Conservation (phyloP, 164 flowering plant species). For the Liriodendron chinense region DNA sequence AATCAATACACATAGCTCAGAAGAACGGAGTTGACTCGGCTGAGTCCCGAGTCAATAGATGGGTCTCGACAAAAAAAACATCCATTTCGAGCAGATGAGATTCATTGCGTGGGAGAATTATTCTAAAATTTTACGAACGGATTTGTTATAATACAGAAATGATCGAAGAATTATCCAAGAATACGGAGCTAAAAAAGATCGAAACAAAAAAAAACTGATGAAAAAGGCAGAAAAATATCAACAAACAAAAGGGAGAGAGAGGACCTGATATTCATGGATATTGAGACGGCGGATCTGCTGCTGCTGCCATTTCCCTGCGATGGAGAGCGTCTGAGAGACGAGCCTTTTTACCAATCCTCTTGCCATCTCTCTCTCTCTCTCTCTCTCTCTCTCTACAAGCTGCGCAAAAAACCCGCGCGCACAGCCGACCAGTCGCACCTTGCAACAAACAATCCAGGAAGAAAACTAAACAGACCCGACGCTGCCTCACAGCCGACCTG, state of each 20-base stretch:
- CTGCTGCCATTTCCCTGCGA: conserved; percentile 94
- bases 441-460: too few species aligned
- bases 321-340: conserved; percentile 60
- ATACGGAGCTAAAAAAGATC: background rate
- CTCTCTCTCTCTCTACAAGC: background rate
- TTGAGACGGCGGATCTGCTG: conserved; percentile 98
- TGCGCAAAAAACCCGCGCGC: too few species aligned
- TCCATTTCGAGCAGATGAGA: background rate
- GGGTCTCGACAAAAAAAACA: background rate
- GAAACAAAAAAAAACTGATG: background rate
- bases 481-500: too few species aligned
- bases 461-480: too few species aligned
- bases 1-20: too few species aligned
- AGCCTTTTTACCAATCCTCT: conserved; percentile 66
- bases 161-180: too few species aligned
- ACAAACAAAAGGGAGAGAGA: background rate
- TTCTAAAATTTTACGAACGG: background rate
- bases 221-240: background rate
- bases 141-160: too few species aligned
- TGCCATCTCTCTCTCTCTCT: conserved; percentile 34
- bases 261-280: conserved; percentile 95
- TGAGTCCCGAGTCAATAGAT: background rate
- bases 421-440: too few species aligned
- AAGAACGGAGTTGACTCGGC: too few species aligned
- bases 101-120: background rate